Base-by-base conservation (phyloP, 2,329 filamentous ascomycete species). In the Xylariaceae sp. region DNA sequence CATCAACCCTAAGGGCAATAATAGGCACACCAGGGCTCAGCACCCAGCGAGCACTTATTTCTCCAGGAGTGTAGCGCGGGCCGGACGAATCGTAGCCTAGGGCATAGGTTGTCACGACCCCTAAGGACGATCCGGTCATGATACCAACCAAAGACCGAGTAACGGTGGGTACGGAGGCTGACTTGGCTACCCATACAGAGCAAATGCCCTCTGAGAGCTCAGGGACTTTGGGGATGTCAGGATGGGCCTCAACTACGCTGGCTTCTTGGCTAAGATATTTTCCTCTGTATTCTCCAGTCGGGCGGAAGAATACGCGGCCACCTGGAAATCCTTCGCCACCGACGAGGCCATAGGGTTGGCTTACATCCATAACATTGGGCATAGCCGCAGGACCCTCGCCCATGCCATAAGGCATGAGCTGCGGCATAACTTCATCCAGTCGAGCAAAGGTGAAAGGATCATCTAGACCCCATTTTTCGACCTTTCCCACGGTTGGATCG, bases 11-110 rank as follows among this genome's bases (percentile, higher is more conserved):
- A 57, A 99, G 83, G 1, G 84, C 82, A 51, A 96, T 80, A 58
- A 99, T 94, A 0, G 94, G 94, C 2, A 97, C 91, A 41, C 94
- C 94, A 2, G 94, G 94, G 66, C 90, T 91, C 9, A 97, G 76
- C 7, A 89, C 85, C 92, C 92, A 97, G 62, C 87, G 88, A 35
- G 89, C 88, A 40, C 89, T 95, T 61, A 94, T 80, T 64, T 95
- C 87, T 3, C 91, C 91, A 41, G 83, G 83, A 39, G 79, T 76
- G 60, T 86, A 83, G 54, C 86, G 80, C 51, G 83, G 77, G 49
- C 86, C 82, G 29, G 81, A 73, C 4, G 73, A 68, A 48, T 80
- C 77, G 54, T 74, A 72, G 29, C 87, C 87, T 1, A 96, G 74
- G 26, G 89, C 86, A 72, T 94, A 96, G 0, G 89, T 80, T 0